Conservation (phyloP, 2,329 filamentous ascomycete species). For the Penicillium brevicompactum region DNA sequence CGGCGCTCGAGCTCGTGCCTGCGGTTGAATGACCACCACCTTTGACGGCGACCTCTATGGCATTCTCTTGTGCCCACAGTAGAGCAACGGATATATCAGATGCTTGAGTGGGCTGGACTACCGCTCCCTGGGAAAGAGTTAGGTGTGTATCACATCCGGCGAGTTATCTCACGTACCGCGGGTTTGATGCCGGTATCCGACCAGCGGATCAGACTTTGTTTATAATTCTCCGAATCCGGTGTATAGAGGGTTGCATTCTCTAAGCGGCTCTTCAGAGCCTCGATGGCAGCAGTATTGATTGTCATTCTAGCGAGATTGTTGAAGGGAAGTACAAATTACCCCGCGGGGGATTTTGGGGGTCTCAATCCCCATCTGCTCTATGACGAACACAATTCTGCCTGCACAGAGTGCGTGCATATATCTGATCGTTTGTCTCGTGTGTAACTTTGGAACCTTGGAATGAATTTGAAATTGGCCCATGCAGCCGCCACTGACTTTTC, state of each 20-base stretch:
- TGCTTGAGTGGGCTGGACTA: constrained; percentile 46
- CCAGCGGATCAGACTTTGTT: constrained; percentile 29
- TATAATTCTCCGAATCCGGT: constrained; percentile 26
- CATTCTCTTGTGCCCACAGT: constrained; percentile 46
- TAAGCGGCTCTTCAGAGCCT: constrained; percentile 13
- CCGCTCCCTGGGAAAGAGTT: constrained; percentile 42
- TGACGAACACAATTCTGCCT: neutral
- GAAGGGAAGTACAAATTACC: neutral
- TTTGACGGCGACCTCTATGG: constrained; percentile 31
- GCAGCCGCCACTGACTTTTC: too few relatives aligned
- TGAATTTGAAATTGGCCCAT: too few relatives aligned
- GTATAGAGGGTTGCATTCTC: constrained; percentile 18
- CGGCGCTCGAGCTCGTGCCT: constrained; percentile 55
- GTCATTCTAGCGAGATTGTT: constrained; percentile 7
- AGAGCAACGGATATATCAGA: constrained; percentile 48
- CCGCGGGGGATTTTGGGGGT: neutral
- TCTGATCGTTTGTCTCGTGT: neutral
- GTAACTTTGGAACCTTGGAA: too few relatives aligned
- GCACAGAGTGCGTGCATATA: too few relatives aligned
- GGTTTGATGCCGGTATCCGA: constrained; percentile 33
- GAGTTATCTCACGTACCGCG: constrained; percentile 24
- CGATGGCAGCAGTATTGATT: constrained; percentile 3
- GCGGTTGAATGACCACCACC: constrained; percentile 52
- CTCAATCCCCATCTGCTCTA: neutral
- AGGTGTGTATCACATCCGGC: neutral